phyloP scores from a whole-genome alignment of 257 asterid genomes.

The Paulownia fortunei region DNA sequence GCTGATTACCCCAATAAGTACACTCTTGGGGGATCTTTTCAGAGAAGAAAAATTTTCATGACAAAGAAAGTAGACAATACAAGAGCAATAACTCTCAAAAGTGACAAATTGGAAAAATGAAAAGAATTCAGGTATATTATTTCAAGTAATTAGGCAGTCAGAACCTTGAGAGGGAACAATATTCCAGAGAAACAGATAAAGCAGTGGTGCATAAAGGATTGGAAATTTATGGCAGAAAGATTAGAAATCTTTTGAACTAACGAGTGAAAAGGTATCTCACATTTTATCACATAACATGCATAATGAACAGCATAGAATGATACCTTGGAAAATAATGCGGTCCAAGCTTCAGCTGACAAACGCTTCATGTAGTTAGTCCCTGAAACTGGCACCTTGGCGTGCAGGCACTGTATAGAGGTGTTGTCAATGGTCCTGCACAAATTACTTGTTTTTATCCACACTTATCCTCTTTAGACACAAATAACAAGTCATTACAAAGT shows the following conservation, averaged over 20 bases:
- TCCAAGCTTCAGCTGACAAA: conserved; percentile 91
- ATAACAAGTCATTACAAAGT: conserved; percentile 9
- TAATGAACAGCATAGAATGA: conserved; percentile 25
- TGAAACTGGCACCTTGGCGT: conserved; percentile 86
- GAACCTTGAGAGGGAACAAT: background rate
- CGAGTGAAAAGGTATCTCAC: conserved; percentile 19
- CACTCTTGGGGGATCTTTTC: background rate
- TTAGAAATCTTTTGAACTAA: background rate
- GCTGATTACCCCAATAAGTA: background rate
- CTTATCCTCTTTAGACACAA: conserved; percentile 14
- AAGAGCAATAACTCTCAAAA: background rate
- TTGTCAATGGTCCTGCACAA: conserved; percentile 85
- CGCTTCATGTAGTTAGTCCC: conserved; percentile 77
- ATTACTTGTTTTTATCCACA: conserved; percentile 25
- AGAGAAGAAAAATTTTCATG: background rate
- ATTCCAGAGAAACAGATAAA: background rate
- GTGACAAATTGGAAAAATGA: background rate
- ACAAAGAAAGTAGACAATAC: background rate
- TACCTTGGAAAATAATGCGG: conserved; percentile 77
- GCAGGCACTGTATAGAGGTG: conserved; percentile 76
- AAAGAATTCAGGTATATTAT: background rate
- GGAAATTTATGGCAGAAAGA: background rate
- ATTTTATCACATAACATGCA: conserved; percentile 34
- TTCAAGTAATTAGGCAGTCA: conserved; percentile 6
- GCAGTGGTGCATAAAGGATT: background rate